Percentiles rank a stretch among this genome's conserved stretches.
Evolutionary conservation across 345 rosid genomes (phyloP).

Genomic region (Eucalyptus grandis): DNA sequence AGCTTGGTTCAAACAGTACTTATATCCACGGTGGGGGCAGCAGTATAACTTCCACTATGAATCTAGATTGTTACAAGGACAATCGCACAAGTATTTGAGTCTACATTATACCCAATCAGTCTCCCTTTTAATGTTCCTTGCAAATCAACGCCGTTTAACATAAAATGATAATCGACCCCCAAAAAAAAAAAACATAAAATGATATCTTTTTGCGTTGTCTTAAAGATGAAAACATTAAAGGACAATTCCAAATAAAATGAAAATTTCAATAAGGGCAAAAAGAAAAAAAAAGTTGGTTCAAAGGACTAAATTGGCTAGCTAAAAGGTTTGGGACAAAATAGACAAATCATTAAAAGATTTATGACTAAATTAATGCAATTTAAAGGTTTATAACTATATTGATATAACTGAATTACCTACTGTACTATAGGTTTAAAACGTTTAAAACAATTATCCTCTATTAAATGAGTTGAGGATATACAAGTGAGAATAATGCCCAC

Average conservation of each 20-base stretch:
- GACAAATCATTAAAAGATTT: too few relatives aligned
- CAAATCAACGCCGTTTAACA: neutral
- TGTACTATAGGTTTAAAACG: too few relatives aligned
- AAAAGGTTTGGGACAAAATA: too few relatives aligned
- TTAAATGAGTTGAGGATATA: neutral
- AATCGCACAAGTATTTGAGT: neutral
- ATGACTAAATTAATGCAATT: rapidly evolving
- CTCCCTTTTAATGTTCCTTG: neutral
- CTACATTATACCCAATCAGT: neutral
- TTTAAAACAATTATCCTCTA: too few relatives aligned
- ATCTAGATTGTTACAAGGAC: neutral
- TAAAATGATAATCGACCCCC: neutral
- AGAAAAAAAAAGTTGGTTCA: too few relatives aligned
- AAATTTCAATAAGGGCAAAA: too few relatives aligned
- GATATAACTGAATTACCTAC: neutral
- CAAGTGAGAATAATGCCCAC: neutral
- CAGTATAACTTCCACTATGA: neutral
- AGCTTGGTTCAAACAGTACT: neutral
- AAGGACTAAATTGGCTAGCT: too few relatives aligned
- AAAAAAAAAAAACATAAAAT: neutral
- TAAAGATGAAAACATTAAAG: neutral
- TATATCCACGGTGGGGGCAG: neutral
- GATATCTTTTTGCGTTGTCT: neutral
- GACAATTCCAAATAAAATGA: neutral
- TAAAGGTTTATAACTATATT: too few relatives aligned